These are phyloP conservation scores for Lentinus brumalis DNA, from an alignment of 768 basidiomycete genomes.

Conservation along the genomic window DNA sequence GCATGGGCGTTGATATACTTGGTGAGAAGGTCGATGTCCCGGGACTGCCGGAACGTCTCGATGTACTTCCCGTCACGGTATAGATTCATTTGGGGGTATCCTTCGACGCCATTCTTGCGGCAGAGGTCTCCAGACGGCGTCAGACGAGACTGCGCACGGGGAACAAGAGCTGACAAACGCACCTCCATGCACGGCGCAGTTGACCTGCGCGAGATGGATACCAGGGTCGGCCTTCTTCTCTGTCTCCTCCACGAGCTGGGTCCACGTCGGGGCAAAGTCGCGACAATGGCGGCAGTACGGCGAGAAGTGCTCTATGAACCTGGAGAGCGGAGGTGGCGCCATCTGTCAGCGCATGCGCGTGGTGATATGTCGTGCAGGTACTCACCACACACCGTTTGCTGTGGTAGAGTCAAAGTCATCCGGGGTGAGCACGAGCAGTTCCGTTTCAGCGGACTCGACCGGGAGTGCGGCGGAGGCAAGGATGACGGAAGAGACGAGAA, in stretches of 20 bases:
- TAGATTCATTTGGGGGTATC: conserved; percentile 78
- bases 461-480: conserved; percentile 27
- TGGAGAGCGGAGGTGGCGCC: conserved; percentile 14
- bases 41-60: conserved; percentile 54
- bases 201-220: conserved; percentile 77
- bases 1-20: conserved; percentile 55
- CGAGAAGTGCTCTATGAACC: conserved; percentile 87
- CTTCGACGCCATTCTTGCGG: conserved; percentile 60
- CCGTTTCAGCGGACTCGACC: conserved; percentile 26
- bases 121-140: conserved; percentile 68
- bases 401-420: conserved; percentile 58
- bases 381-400: conserved; percentile 61
- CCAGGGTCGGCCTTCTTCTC: conserved; percentile 47
- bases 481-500: conserved; percentile 27
- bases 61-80: conserved; percentile 67
- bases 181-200: conserved; percentile 81
- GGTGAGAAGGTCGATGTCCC: conserved; percentile 56
- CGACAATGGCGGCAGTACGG: conserved; percentile 85
- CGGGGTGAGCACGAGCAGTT: conserved; percentile 49
- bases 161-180: conserved; percentile 29
- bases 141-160: background rate
- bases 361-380: background rate
- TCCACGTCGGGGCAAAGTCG: conserved; percentile 82
- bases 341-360: background rate
- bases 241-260: conserved; percentile 57